Conservation (phyloP, 768 basidiomycete genomes). For the Macrolepiota fuliginosa region DNA sequence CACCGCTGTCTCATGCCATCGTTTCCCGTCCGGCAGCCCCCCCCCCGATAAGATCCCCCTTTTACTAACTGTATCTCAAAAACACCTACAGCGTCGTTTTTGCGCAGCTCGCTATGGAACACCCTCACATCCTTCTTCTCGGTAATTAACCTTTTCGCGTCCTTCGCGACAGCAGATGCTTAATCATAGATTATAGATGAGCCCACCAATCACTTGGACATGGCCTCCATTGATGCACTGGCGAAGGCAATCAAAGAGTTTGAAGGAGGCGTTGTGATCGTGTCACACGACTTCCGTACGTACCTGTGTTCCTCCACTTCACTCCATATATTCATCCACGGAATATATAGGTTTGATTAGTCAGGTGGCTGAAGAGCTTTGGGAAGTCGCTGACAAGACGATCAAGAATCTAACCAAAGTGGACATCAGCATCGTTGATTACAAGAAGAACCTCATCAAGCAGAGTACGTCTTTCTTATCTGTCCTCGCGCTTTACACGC, state of each 20-base stretch:
- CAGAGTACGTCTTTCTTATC: conserved; percentile 53
- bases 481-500: conserved; percentile 7
- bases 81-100: conserved; percentile 74
- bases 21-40: conserved; percentile 12
- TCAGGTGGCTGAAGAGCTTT: conserved; percentile 97
- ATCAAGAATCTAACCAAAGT: conserved; percentile 89
- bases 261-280: conserved; percentile 97
- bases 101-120: conserved; percentile 95
- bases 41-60: background rate
- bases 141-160: conserved; percentile 40
- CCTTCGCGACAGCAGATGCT: background rate
- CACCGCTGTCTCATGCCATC: too few species aligned
- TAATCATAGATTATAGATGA: conserved; percentile 54
- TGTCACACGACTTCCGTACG: conserved; percentile 98
- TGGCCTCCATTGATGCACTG: conserved; percentile 96
- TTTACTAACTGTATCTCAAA: background rate
- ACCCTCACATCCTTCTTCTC: conserved; percentile 90
- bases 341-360: conserved; percentile 6
- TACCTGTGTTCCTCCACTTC: conserved; percentile 18
- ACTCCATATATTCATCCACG: background rate
- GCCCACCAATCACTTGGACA: conserved; percentile 97
- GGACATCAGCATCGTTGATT: conserved; percentile 89
- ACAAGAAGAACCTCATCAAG: conserved; percentile 84
- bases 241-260: conserved; percentile 95
- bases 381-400: conserved; percentile 96